Evolutionary conservation across 2,329 filamentous ascomycete species (phyloP), one percentile per base, ranked within the genome.

Genomic region (Apiospora arundinis): DNA sequence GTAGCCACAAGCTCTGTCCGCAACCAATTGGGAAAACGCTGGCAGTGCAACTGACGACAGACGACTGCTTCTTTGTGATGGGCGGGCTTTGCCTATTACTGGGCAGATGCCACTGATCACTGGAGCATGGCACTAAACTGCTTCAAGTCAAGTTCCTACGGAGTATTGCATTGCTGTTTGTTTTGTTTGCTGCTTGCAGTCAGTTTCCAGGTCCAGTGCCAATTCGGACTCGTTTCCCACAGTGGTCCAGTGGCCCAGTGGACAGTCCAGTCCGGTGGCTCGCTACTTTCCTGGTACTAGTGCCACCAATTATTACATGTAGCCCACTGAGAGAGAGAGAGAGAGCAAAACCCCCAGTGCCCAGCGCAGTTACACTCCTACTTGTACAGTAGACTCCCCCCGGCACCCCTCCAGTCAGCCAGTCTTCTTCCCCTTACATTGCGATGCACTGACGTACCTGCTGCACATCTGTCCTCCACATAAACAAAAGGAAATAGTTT

Each of bases 391-490:
- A n/a, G n/a, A n/a, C n/a, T n/a, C 45, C 5, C 46, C 46, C 7
- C 46, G n/a, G 9, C 46, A 23, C 46, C 46, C 48, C 48, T 52
- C 11, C 4, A 14, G 48, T 25, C 12, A 5, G 4, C 40, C 12
- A 42, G 32, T 11, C 12, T 49, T 49, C 46, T n/a, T 23, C 48
- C 48, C 48, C 52, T 21, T 21, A 37, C 52, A 37, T 60, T 32
- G 28, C 52, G 18, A 60, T 60, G 52, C 52, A 37, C 52, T 60
- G 52, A 60, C 52, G 52, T 56, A 56, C 52, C 25, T 56, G 9
- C 25, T 18, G 52, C 52, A 32, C 25, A 32, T 60, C 52, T 21
- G 28, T 60, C 52, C 52, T 60, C 52, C 52, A 60, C 52, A 60
- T 32, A 37, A 60, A 21, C 28, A 60, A 60, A 60, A 60, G 52